Percentiles rank a stretch among this genome's conserved stretches.
Conservation (phyloP, 2,329 filamentous ascomycete species). For the Aureobasidium pullulans region DNA sequence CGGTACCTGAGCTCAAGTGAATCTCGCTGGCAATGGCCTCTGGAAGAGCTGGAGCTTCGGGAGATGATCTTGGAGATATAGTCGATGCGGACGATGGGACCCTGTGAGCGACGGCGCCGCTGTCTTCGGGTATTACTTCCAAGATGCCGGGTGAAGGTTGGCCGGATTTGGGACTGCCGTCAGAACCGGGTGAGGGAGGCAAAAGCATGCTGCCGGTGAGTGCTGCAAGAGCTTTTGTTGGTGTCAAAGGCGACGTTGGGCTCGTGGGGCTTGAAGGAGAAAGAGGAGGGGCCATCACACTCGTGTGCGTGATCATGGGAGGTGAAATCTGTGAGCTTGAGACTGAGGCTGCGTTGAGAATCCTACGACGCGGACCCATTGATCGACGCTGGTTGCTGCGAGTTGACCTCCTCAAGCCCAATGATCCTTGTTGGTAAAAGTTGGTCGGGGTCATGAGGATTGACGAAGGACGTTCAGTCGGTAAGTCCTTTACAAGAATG, state of each 20-base stretch:
- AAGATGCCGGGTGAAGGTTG: conserved; percentile 7
- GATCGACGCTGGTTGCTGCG: not conserved
- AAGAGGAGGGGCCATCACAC: not conserved
- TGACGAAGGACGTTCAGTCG: not conserved
- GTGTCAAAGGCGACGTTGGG: not conserved
- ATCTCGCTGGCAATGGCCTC: conserved; percentile 19
- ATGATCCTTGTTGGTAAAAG: not conserved
- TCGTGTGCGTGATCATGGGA: not conserved
- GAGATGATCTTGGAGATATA: not conserved
- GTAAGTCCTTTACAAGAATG: conserved; percentile 10
- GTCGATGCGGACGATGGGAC: not conserved
- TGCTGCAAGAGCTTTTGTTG: conserved; percentile 1
- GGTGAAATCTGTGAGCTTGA: not conserved
- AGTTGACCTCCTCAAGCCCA: conserved; percentile 2
- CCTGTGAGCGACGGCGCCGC: too few relatives aligned
- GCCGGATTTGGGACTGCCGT: conserved; percentile 5
- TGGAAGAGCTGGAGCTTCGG: not conserved
- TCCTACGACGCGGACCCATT: not conserved
- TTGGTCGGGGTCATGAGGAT: conserved; percentile 5
- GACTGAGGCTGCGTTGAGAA: not conserved
- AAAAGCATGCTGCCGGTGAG: not conserved
- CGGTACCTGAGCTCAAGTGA: conserved; percentile 27
- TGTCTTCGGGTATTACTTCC: conserved; percentile 6
- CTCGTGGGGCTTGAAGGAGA: not conserved
- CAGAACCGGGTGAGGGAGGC: conserved; percentile 17